Evolutionary conservation across 1,139 yeast genomes (phyloP).

Genomic region (Diutina sp.): DNA sequence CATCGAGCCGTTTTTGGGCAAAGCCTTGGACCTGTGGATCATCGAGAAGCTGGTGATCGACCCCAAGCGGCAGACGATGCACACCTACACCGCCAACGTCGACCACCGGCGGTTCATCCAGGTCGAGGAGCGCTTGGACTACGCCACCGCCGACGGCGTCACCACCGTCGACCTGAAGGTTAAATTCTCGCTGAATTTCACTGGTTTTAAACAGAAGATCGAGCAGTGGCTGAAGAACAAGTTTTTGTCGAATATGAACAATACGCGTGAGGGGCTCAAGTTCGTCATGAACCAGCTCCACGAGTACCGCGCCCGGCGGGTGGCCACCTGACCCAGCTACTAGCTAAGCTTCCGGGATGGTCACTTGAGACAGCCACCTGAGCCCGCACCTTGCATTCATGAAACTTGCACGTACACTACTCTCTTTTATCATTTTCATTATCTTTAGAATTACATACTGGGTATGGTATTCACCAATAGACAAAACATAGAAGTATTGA

Average conservation of each 20-base stretch:
- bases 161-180: constrained; percentile 42
- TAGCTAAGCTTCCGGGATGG: too few species aligned
- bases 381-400: neutral
- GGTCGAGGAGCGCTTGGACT: constrained; percentile 67
- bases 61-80: constrained; percentile 41
- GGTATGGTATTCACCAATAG: neutral
- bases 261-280: constrained; percentile 62
- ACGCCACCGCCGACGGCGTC: constrained; percentile 13
- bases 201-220: constrained; percentile 58
- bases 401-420: neutral
- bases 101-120: constrained; percentile 74
- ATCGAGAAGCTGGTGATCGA: constrained; percentile 72
- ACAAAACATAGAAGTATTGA: too few species aligned
- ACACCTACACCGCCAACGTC: constrained; percentile 69
- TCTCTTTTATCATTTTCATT: neutral
- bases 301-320: constrained; percentile 3
- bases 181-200: constrained; percentile 59
- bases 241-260: constrained; percentile 55
- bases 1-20: constrained; percentile 66
- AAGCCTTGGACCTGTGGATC: constrained; percentile 68
- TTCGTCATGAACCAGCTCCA: constrained; percentile 55
- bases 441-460: neutral
- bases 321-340: neutral
- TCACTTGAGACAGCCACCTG: neutral
- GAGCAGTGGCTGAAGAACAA: constrained; percentile 72